Evolutionary conservation across 305 asterid genomes (phyloP).

Genomic region (Fraxinus nigra): DNA sequence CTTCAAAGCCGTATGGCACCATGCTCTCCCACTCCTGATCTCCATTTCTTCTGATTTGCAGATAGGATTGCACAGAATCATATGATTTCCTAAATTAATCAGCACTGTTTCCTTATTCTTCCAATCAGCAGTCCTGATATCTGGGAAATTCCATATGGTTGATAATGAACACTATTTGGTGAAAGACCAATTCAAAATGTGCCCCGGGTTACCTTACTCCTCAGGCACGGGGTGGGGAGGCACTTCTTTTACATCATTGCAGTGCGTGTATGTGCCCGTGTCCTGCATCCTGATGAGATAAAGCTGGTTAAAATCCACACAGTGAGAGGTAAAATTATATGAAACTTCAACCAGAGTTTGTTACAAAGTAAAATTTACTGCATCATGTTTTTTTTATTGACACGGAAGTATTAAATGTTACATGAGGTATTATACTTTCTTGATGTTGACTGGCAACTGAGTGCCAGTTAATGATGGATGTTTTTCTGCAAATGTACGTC

Average conservation of each 20-base stretch:
- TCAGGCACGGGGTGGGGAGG: background rate
- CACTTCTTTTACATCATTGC: background rate
- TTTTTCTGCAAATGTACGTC: background rate
- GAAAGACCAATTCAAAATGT: background rate
- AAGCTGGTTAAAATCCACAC: background rate
- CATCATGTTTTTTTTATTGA: background rate
- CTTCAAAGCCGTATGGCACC: constrained; percentile 93
- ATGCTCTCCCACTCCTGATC: constrained; percentile 67
- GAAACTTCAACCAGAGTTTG: background rate
- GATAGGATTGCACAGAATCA: constrained; percentile 71
- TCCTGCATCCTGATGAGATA: background rate
- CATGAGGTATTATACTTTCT: background rate
- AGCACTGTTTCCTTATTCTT: background rate
- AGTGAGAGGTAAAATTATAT: background rate
- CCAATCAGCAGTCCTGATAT: background rate
- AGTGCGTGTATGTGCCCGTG: background rate
- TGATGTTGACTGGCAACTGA: background rate
- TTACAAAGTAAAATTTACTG: background rate
- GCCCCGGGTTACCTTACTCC: background rate
- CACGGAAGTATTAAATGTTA: background rate
- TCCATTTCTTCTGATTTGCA: constrained; percentile 87
- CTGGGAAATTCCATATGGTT: background rate
- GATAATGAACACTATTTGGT: background rate
- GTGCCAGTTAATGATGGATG: background rate
- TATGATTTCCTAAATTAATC: constrained; percentile 1